A percentile compares a stretch with the other conserved stretches of the same genome.
Evolutionary conservation across 139 green algal species (phyloP).

Genomic region (Diplosphaera chodatii): DNA sequence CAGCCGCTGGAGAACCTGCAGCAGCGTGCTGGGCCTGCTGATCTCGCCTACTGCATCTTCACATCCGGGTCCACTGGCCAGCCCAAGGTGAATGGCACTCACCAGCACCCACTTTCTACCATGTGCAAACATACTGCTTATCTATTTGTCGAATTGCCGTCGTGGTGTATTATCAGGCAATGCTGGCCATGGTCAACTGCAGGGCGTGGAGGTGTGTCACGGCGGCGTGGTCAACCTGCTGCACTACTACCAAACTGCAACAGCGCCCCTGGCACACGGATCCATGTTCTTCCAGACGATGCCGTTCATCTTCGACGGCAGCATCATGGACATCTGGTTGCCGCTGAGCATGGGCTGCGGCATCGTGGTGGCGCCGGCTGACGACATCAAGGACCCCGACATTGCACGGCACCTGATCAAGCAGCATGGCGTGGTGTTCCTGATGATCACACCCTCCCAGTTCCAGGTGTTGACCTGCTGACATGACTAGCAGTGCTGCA

Average conservation of each 20-base stretch:
- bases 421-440: slow-evolving; percentile 3
- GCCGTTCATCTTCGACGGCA: slow-evolving; percentile 6
- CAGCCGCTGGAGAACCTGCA: background rate
- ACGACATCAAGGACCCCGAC: slow-evolving; percentile 5
- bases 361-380: background rate
- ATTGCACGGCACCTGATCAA: slow-evolving; percentile 7
- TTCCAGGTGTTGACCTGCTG: background rate
- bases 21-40: background rate
- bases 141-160: too few species aligned
- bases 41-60: slow-evolving; percentile 56
- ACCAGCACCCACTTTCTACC: too few species aligned
- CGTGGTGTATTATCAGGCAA: too few species aligned
- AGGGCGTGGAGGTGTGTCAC: background rate
- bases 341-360: background rate
- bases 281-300: slow-evolving; percentile 28
- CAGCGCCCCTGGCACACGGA: slow-evolving; percentile 3
- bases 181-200: background rate
- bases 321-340: background rate
- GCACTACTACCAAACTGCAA: background rate
- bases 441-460: background rate
- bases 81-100: slow-evolving; percentile 32
- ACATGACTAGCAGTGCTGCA: too few species aligned
- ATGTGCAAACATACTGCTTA: too few species aligned
- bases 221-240: slow-evolving; percentile 5
- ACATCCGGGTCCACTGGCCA: slow-evolving; percentile 52